phyloP scores from a whole-genome alignment of 1,284 basidiomycete genomes.

The Pascua sp. region DNA sequence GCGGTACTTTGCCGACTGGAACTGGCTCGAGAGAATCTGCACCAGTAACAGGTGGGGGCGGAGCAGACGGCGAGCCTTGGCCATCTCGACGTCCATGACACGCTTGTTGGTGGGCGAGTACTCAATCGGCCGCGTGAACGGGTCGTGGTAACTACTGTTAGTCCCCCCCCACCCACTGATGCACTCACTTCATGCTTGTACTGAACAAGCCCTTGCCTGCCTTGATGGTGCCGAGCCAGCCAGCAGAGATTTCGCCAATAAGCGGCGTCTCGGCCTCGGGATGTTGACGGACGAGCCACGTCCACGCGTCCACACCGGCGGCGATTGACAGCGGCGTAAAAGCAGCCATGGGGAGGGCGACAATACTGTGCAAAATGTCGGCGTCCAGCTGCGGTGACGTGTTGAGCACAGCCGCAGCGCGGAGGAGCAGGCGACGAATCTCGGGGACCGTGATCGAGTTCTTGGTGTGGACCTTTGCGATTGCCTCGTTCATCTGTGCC shows the following conservation, averaged over 20 bases:
- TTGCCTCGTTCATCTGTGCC: conserved; percentile 64
- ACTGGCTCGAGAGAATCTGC: conserved; percentile 85
- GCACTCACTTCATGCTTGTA: conserved; percentile 67
- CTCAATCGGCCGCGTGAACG: conserved; percentile 78
- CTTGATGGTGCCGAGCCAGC: conserved; percentile 80
- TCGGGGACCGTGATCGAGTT: conserved; percentile 71
- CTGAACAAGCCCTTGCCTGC: conserved; percentile 80
- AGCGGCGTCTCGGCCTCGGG: conserved; percentile 70
- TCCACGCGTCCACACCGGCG: conserved; percentile 91
- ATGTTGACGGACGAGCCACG: conserved; percentile 88
- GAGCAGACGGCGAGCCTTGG: conserved; percentile 69
- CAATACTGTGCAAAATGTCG: conserved; percentile 81
- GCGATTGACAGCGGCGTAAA: conserved; percentile 83
- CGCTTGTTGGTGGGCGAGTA: conserved; percentile 90
- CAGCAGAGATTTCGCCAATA: conserved; percentile 79
- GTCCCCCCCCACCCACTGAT: not conserved
- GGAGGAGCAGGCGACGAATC: conserved; percentile 78
- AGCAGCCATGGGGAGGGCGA: conserved; percentile 81
- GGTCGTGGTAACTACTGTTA: conserved; percentile 68
- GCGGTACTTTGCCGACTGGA: conserved; percentile 89
- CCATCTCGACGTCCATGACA: conserved; percentile 68
- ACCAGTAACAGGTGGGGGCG: conserved; percentile 79
- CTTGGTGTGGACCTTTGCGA: conserved; percentile 67
- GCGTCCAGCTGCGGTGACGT: conserved; percentile 73
- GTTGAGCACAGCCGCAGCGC: conserved; percentile 76